Base-by-base conservation (phyloP, 2,329 filamentous ascomycete species). In the Lomentospora prolificans region DNA sequence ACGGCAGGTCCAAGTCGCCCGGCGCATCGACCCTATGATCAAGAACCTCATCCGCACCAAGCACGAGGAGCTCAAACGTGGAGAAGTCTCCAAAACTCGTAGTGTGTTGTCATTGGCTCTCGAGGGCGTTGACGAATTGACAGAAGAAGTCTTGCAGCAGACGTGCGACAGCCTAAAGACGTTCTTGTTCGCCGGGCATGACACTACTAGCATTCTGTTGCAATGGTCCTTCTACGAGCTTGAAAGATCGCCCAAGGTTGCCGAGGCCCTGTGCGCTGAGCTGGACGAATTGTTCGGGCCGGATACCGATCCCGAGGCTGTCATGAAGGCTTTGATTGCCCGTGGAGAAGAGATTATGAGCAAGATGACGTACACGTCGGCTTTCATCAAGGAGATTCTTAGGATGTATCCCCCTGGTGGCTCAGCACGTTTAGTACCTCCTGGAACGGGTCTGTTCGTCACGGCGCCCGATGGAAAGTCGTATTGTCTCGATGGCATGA, bases 161-260 rank as follows among this genome's bases (percentile, higher is more conserved):
- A 69, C 67, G 3, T 64, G 63, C 33, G 67, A 71, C 54, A 69
- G 72, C 58, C 59, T 74, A 30, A 69, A 68, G 53, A 66, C 67
- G 0, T 73, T 74, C 58, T 60, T 72, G 10, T 70, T 75, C 39
- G 71, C 70, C 2, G 70, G 72, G 3, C 71, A 73, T 48, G 71
- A 74, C 58, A 72, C 72, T 3, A 71, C 71, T 1, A 67, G 66
- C 33, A 69, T 66, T 57, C 61, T 67, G 1, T 60, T 73, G 1
- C 62, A 67, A 8, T 73, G 69, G 68, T 59, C 63, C 1, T 64
- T 70, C 22, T 72, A 73, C 58, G 64, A 71, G 55, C 64, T 74
- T 0, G 65, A 66, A 3, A 64, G 64, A 3, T 64, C 64, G 0
- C 69, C 71, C 0, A 57, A 57, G 1, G 66, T 61, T 0, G 61